Evolutionary conservation across 495 filamentous ascomycete genomes (phyloP).

Genomic region (Penicillium subrubescens): DNA sequence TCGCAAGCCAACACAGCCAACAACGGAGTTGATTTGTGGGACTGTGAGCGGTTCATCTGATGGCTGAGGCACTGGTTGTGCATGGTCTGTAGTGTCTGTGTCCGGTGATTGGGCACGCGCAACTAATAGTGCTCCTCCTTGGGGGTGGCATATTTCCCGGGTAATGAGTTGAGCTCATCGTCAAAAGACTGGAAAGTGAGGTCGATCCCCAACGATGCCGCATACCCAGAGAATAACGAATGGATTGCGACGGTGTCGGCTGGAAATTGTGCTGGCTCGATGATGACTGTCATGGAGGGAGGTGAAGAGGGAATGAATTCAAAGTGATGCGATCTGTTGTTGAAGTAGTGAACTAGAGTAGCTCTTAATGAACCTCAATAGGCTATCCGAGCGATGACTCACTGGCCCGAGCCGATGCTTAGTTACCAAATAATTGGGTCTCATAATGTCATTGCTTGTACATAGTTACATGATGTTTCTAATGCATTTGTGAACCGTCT

Average conservation of each 20-base stretch:
- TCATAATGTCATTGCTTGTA: not conserved
- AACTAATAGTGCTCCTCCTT: constrained; percentile 50
- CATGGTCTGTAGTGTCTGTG: not conserved
- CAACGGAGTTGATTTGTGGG: constrained; percentile 9
- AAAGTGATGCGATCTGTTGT: too few species aligned
- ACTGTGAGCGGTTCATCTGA: not conserved
- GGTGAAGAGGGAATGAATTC: constrained; percentile 13
- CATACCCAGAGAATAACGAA: constrained; percentile 55
- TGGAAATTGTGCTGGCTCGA: constrained; percentile 34
- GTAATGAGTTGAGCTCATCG: constrained; percentile 52
- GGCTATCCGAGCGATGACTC: not conserved
- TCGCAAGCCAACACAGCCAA: constrained; percentile 54
- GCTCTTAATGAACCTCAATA: too few species aligned
- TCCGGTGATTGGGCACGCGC: constrained; percentile 31
- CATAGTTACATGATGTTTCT: not conserved
- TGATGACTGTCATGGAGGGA: constrained; percentile 31
- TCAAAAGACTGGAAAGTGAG: constrained; percentile 61
- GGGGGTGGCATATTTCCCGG: constrained; percentile 53
- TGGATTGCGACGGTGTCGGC: constrained; percentile 37
- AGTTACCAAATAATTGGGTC: not conserved
- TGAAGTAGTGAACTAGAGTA: too few species aligned
- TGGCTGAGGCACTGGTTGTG: not conserved
- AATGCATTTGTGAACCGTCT: not conserved
- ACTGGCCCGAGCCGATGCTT: not conserved
- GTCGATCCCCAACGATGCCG: constrained; percentile 53